A percentile compares a stretch with the other conserved stretches of the same genome.
Evolutionary conservation across 768 basidiomycete genomes (phyloP).

Genomic region (Boletales sp.): DNA sequence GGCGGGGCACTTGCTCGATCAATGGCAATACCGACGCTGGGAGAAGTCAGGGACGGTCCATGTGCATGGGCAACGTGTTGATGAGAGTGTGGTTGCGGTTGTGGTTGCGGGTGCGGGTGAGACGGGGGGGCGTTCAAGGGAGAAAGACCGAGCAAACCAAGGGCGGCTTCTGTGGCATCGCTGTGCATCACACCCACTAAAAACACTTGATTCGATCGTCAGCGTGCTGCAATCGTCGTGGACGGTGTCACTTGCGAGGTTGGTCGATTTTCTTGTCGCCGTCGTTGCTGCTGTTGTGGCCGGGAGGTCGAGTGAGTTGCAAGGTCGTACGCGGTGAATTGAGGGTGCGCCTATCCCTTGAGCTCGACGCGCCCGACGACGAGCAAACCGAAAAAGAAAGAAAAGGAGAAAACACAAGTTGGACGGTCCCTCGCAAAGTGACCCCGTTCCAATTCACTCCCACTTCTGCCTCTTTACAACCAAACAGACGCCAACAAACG

Average conservation of each 20-base stretch:
- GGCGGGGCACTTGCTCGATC: constrained; percentile 19
- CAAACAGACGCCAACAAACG: constrained; percentile 30
- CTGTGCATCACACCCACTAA: constrained; percentile 36
- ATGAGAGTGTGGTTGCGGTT: constrained; percentile 22
- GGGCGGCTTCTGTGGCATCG: constrained; percentile 59
- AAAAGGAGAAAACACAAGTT: constrained; percentile 10
- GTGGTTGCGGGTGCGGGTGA: constrained; percentile 23
- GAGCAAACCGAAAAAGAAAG: constrained; percentile 6
- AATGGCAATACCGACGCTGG: constrained; percentile 21
- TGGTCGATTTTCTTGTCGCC: constrained; percentile 15
- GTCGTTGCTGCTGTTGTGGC: constrained; percentile 2
- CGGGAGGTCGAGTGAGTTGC: constrained; percentile 2
- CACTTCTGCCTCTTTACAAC: constrained; percentile 15
- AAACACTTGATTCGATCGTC: constrained; percentile 1
- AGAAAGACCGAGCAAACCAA: constrained; percentile 53
- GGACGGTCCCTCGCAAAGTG: constrained; percentile 20
- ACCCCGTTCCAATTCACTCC: constrained; percentile 9
- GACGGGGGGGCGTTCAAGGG: constrained; percentile 32
- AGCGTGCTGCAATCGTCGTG: constrained; percentile 5
- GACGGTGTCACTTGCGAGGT: constrained; percentile 12
- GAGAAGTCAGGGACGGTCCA: constrained; percentile 27
- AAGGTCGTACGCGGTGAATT: constrained; percentile 4
- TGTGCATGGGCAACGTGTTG: constrained; percentile 24
- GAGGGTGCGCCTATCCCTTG: not conserved
- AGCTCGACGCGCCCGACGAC: constrained; percentile 18